Evolutionary conservation across 164 flowering plant genomes (phyloP).

Genomic region (Nymphaea thermarum): DNA sequence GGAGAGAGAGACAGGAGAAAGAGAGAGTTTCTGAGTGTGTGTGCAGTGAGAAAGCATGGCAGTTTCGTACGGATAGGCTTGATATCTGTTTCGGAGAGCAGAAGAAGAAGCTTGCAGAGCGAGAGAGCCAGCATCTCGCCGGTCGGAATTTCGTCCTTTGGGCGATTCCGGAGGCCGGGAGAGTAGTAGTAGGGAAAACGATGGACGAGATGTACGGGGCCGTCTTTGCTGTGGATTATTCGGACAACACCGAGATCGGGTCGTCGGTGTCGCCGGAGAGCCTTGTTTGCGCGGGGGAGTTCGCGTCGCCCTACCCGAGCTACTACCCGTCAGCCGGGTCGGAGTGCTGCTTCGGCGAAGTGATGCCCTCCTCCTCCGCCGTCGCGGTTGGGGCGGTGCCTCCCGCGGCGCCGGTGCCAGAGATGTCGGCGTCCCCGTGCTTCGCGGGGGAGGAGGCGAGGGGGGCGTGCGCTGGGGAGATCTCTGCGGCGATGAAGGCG

Average conservation of each 20-base stretch:
- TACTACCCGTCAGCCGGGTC: conserved; percentile 3
- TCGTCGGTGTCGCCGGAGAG: conserved; percentile 38
- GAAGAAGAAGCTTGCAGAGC: neutral
- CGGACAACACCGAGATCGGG: conserved; percentile 12
- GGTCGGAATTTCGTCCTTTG: neutral
- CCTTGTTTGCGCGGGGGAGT: conserved; percentile 15
- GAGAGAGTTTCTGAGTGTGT: too few relatives aligned
- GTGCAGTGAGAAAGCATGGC: neutral
- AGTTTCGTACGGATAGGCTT: neutral
- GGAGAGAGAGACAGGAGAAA: too few relatives aligned
- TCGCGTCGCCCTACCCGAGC: neutral
- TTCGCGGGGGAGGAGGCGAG: neutral
- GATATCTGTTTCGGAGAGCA: neutral
- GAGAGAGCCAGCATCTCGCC: neutral
- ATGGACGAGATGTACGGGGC: conserved; percentile 65
- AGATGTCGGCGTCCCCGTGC: conserved; percentile 21
- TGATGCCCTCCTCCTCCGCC: neutral
- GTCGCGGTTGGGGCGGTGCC: neutral
- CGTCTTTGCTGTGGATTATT: conserved; percentile 24
- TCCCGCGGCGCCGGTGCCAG: conserved; percentile 25
- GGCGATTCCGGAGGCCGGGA: neutral
- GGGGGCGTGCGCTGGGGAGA: conserved; percentile 16
- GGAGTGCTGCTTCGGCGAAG: conserved; percentile 20
- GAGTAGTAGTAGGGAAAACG: neutral
- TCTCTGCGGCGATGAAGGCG: conserved; percentile 42